phyloP scores from a whole-genome alignment of 805 yeast species.

The Ogataea parapolymorpha region DNA sequence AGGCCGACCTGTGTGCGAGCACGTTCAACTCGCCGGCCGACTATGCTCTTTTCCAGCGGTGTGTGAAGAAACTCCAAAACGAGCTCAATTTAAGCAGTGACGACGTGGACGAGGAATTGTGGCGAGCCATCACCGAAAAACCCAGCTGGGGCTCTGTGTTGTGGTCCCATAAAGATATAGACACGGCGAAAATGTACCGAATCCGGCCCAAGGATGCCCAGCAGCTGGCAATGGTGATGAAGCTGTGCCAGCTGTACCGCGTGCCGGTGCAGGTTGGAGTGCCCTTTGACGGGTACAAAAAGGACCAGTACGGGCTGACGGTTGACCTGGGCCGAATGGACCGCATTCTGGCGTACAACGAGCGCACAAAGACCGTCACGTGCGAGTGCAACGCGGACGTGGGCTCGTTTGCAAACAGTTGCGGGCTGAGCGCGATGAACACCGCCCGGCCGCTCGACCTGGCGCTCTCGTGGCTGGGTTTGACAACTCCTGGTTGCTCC shows the following conservation, averaged over 20 bases:
- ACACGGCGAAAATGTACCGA: constrained; percentile 16
- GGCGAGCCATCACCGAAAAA: constrained; percentile 16
- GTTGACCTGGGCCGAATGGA: constrained; percentile 16
- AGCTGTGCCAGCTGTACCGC: constrained; percentile 25
- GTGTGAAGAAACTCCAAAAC: constrained; percentile 25
- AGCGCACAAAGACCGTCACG: background rate
- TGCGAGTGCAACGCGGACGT: constrained; percentile 12
- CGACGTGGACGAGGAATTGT: constrained; percentile 21
- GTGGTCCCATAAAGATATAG: constrained; percentile 19
- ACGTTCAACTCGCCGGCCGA: constrained; percentile 21
- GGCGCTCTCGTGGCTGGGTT: constrained; percentile 20
- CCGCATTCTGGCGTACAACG: constrained; percentile 4
- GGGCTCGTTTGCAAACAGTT: background rate
- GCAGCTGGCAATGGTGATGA: constrained; percentile 23
- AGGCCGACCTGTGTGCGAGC: constrained; percentile 17
- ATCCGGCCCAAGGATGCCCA: constrained; percentile 23
- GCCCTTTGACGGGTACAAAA: constrained; percentile 6
- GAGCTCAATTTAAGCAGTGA: constrained; percentile 14
- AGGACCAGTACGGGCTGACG: constrained; percentile 11
- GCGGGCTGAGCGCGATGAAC: constrained; percentile 3
- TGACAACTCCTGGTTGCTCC: constrained; percentile 1
- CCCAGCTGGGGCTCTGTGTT: constrained; percentile 24
- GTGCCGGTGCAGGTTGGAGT: constrained; percentile 25
- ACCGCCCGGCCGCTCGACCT: constrained; percentile 17
- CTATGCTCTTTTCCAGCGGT: constrained; percentile 26